Base-by-base conservation (phyloP, 2,329 filamentous ascomycete species). In the Neodidymelliopsis sp. region DNA sequence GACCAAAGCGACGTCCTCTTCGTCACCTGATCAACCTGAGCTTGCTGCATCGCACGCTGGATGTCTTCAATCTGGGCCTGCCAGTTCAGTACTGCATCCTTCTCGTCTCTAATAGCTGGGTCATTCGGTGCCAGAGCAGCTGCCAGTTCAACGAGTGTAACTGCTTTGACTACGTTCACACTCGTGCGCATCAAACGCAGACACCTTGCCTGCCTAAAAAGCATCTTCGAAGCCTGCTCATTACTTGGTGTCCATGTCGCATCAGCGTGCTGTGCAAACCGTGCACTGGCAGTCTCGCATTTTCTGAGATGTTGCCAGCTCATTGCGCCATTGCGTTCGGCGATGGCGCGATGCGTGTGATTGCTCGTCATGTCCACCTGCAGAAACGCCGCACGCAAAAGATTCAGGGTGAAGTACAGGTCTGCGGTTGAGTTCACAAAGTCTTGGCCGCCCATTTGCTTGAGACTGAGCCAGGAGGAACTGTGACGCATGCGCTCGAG, bases 401-500 rank as follows among this genome's bases (percentile, higher is more conserved):
- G 54, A 36, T 65, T 56, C n/a, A 65, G 54, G 0, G 62, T 65
- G 34, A 65, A 65, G 40, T 59, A 57, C 4, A 66, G 43, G 33
- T 63, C 62, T 0, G 63, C 60, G 1, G 56, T 60, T 10, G 61
- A 55, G 29, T 65, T 62, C 1, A 63, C 59, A 30, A 66, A 66
- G 23, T 59, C 56, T 20, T 57, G 47, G 3, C 63, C 63, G 30
- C 63, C 63, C 2, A 49, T 20, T 3, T 53, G 41, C 36, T 55
- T 56, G 6, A 65, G 51, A 2, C 51, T 44, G 6, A 49, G 40
- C 63, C 63, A 66, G 1, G 62, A 62, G 1, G 63, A 63, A 23
- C 56, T 60, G 36, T 63, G 56, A 24, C 63, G 63, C 63, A 65
- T 66, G 40, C 60, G 59, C 43, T 64, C 63, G 11, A 66, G 56